Evolutionary conservation across 768 basidiomycete species (phyloP).

Genomic region (Xerocomellus amylosporus): DNA sequence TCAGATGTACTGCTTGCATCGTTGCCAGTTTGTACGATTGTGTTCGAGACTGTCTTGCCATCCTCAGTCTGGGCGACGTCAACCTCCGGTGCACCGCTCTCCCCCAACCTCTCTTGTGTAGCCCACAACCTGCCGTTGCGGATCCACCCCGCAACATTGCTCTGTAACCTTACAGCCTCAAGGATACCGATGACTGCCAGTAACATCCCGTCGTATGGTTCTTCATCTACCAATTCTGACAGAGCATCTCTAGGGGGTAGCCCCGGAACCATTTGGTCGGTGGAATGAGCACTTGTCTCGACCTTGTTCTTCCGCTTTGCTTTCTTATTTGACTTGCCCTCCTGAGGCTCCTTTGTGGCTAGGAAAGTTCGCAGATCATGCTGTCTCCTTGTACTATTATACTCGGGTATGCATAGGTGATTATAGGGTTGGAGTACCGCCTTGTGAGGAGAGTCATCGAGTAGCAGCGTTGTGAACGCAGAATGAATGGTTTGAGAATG

Average conservation of each 20-base stretch:
- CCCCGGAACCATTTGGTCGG: not conserved
- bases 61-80: not conserved
- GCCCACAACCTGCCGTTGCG: conserved; percentile 48
- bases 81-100: not conserved
- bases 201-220: conserved; percentile 46
- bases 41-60: not conserved
- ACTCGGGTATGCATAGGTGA: conserved; percentile 75
- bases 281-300: not conserved
- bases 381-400: conserved; percentile 44
- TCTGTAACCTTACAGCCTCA: conserved; percentile 54
- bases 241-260: not conserved
- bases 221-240: conserved; percentile 11
- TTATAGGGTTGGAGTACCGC: conserved; percentile 76
- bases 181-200: conserved; percentile 68
- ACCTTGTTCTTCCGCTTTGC: not conserved
- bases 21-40: conserved; percentile 10
- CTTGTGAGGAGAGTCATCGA: conserved; percentile 53
- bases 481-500: conserved; percentile 33
- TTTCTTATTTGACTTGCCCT: conserved; percentile 5
- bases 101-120: conserved; percentile 2
- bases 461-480: conserved; percentile 45
- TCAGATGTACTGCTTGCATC: conserved; percentile 14
- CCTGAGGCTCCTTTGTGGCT: conserved; percentile 14
- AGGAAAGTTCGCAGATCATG: conserved; percentile 35
- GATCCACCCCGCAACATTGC: conserved; percentile 69